A percentile compares a stretch with the other conserved stretches of the same genome.
These are phyloP conservation scores for Arthrobotrys conoides DNA, from an alignment of 2,329 filamentous ascomycete species.

Conservation along the genomic window DNA sequence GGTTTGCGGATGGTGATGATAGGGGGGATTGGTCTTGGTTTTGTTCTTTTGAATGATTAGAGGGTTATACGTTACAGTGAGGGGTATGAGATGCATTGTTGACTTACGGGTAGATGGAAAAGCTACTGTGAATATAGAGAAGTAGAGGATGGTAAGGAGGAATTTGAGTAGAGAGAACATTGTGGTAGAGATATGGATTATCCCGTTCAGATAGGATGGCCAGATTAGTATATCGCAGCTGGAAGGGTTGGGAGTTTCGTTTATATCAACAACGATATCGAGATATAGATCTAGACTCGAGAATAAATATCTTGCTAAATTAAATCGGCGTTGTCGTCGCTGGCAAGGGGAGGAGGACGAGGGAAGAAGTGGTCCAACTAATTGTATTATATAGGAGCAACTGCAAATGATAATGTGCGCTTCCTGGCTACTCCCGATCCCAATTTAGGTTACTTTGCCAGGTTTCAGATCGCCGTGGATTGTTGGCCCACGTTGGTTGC, in stretches of 20 bases:
- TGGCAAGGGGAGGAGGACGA: background rate
- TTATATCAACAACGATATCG: background rate
- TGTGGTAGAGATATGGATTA: background rate
- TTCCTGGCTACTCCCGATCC: background rate
- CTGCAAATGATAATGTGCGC: background rate
- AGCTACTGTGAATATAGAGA: conserved; percentile 27
- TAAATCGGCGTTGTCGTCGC: no score
- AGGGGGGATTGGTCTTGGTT: conserved; percentile 1
- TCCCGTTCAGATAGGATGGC: no score
- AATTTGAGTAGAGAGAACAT: conserved; percentile 5
- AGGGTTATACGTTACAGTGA: no score
- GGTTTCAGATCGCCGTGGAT: background rate
- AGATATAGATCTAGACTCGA: no score
- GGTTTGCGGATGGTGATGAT: background rate
- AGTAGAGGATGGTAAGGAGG: conserved; percentile 20
- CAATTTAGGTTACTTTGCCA: background rate
- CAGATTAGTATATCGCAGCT: no score
- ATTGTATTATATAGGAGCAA: background rate
- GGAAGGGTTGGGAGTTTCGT: background rate
- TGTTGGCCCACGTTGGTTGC: conserved; percentile 5
- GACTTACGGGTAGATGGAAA: conserved; percentile 23
- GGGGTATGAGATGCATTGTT: background rate
- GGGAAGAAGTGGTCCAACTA: no score
- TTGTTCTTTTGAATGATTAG: background rate
- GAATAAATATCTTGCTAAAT: no score